phyloP scores from a whole-genome alignment of 225 moss, liverwort and hornwort species.

The Pseudoscleropodium purum region DNA sequence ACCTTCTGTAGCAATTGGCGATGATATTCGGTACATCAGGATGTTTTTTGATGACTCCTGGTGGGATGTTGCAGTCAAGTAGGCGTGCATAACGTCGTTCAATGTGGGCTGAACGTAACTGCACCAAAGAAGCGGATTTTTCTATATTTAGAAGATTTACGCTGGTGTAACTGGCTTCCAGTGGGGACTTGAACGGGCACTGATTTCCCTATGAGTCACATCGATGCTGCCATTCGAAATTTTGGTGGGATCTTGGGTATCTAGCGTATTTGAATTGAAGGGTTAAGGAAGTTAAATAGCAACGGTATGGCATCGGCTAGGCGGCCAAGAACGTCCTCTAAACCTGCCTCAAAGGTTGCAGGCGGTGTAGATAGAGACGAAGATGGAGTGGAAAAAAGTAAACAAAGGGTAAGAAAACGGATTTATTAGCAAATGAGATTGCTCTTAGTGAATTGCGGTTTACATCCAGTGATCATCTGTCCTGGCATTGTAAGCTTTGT shows the following conservation, averaged over 20 bases:
- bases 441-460: not conserved
- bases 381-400: conserved; percentile 65
- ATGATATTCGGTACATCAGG: not conserved
- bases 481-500: not conserved
- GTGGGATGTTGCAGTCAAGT: conserved; percentile 14
- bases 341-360: conserved; percentile 48
- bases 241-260: conserved; percentile 12
- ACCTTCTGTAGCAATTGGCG: not conserved
- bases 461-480: not conserved
- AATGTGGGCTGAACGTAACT: not conserved
- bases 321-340: conserved; percentile 65
- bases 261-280: conserved; percentile 13
- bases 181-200: not conserved
- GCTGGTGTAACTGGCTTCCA: not conserved
- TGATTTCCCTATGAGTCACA: not conserved
- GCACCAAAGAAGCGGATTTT: not conserved
- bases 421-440: conserved; percentile 1
- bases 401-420: conserved; percentile 57
- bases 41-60: not conserved
- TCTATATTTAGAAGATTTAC: not conserved
- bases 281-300: not conserved
- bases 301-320: conserved; percentile 71
- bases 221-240: conserved; percentile 18
- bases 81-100: not conserved
- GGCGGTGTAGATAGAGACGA: conserved; percentile 50